Evolutionary conservation across 169 alveolate species (phyloP).

Genomic region (Toxoplasma gondii): DNA sequence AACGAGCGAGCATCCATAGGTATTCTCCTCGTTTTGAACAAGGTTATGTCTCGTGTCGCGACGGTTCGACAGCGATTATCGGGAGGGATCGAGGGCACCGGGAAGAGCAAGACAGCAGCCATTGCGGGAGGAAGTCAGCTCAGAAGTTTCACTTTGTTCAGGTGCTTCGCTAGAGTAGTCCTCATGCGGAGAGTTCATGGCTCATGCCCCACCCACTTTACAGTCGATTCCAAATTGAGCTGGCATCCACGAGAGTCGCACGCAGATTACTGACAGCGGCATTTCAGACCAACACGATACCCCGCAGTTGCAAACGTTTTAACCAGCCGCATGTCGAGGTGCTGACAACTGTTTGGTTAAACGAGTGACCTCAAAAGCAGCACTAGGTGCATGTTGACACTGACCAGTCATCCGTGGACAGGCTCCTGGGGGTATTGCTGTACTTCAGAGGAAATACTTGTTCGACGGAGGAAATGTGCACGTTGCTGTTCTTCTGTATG

Average conservation of each 20-base stretch:
- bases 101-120: not conserved
- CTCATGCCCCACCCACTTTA: not conserved
- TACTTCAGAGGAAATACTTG: too few relatives aligned
- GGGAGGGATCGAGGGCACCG: not conserved
- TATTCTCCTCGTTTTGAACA: not conserved
- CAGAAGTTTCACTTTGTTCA: not conserved
- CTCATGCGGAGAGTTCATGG: not conserved
- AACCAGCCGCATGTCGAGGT: not conserved
- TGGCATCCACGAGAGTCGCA: not conserved
- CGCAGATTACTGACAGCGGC: not conserved
- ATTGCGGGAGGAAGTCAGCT: not conserved
- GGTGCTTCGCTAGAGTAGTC: not conserved
- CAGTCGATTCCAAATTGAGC: not conserved
- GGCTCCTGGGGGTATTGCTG: too few relatives aligned
- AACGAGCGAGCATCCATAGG: not conserved
- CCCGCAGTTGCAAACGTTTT: constrained; percentile 15
- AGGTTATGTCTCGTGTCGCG: not conserved
- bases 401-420: too few relatives aligned
- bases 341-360: not conserved
- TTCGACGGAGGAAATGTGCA: too few relatives aligned
- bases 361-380: not conserved
- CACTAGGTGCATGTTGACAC: not conserved
- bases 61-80: not conserved
- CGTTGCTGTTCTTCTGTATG: too few relatives aligned
- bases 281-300: not conserved